phyloP scores from a whole-genome alignment of 257 asterid species.

The Solanum corneliomulleri region DNA sequence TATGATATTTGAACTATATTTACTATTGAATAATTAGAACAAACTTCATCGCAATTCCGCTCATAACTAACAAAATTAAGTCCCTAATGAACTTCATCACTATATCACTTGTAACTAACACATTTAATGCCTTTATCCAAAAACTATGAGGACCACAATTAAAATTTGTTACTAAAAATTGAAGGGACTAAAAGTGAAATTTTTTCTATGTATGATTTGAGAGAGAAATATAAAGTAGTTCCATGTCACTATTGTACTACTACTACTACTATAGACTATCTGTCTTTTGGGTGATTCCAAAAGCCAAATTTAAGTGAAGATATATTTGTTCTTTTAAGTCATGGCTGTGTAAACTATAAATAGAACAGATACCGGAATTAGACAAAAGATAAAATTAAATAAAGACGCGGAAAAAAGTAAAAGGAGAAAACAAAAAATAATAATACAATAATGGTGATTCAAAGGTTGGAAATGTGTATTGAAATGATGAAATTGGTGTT shows the following conservation, averaged over 20 bases:
- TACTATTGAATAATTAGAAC: too few relatives aligned
- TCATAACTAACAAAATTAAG: too few relatives aligned
- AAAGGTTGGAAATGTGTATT: constrained; percentile 39
- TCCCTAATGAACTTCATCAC: too few relatives aligned
- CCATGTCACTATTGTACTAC: not conserved
- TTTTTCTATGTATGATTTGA: not conserved
- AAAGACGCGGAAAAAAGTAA: not conserved
- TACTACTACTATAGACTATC: not conserved
- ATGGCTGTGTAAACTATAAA: not conserved
- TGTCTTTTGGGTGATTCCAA: not conserved
- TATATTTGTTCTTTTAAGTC: not conserved
- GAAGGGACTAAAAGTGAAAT: not conserved
- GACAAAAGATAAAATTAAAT: not conserved
- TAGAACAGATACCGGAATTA: not conserved
- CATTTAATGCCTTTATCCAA: not conserved
- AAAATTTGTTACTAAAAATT: not conserved
- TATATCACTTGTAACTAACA: too few relatives aligned
- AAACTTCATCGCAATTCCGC: too few relatives aligned
- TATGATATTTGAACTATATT: not conserved
- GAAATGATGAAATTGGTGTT: constrained; percentile 24
- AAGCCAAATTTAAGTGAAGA: not conserved
- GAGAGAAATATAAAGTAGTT: not conserved
- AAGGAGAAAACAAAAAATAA: too few relatives aligned
- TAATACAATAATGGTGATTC: not conserved
- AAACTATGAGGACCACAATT: not conserved